Conservation (phyloP, 1,139 yeast genomes). For the Neolecta irregularis region DNA sequence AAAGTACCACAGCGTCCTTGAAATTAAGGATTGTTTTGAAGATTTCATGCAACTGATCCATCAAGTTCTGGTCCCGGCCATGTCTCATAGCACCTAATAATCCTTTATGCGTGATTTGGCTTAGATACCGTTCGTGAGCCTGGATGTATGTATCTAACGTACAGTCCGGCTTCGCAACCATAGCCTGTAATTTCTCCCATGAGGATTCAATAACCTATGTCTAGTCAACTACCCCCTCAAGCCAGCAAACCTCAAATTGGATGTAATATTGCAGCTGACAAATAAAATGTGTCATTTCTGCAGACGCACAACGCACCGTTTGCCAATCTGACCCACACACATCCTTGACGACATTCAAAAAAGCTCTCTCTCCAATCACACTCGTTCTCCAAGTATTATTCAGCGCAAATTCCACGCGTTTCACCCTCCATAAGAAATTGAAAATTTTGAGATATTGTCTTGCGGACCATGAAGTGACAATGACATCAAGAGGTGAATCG, state of each 20-base stretch:
- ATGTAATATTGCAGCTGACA: conserved; percentile 28
- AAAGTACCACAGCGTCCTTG: conserved; percentile 16
- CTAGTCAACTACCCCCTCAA: background rate
- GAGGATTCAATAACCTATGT: conserved; percentile 24
- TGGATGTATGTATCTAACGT: conserved; percentile 27
- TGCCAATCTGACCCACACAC: conserved; percentile 19
- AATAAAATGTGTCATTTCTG: conserved; percentile 27
- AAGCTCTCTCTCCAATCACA: conserved; percentile 21
- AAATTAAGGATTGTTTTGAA: conserved; percentile 22
- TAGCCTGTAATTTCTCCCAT: conserved; percentile 24
- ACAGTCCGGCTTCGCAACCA: conserved; percentile 18
- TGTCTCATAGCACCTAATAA: conserved; percentile 23
- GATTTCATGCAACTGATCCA: conserved; percentile 25
- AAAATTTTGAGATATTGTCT: conserved; percentile 65
- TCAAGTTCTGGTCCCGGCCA: conserved; percentile 17
- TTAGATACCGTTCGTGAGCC: conserved; percentile 25
- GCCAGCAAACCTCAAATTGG: conserved; percentile 22
- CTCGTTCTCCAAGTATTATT: conserved; percentile 33
- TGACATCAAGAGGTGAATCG: conserved; percentile 35
- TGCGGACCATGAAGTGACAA: conserved; percentile 26
- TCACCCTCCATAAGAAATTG: conserved; percentile 69
- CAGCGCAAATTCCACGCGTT: conserved; percentile 43
- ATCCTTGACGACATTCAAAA: conserved; percentile 13
- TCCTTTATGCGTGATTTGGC: conserved; percentile 25
- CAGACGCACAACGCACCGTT: conserved; percentile 20